Percentiles rank a stretch among this genome's conserved stretches.
Evolutionary conservation across 1,284 basidiomycete genomes (phyloP).

Genomic region (Pseudozyma sp.): DNA sequence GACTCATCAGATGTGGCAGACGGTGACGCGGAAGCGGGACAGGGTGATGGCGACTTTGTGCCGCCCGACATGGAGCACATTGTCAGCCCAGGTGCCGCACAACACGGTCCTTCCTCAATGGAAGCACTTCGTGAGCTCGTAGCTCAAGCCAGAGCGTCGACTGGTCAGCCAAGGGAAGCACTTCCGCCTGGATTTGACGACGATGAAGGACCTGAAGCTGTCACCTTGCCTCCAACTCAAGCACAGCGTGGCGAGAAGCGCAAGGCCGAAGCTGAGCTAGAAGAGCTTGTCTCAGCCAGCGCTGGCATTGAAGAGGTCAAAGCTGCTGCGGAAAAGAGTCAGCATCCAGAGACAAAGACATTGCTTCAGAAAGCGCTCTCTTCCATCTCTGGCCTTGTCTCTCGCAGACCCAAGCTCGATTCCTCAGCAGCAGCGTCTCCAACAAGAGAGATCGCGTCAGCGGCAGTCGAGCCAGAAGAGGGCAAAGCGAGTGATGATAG

Average conservation of each 20-base stretch:
- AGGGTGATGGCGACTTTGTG: conserved; percentile 34
- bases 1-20: neutral
- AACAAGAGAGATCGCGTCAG: neutral
- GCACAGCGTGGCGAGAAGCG: conserved; percentile 27
- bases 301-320: conserved; percentile 36
- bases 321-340: conserved; percentile 33
- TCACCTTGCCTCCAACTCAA: conserved; percentile 3
- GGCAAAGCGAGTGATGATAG: conserved; percentile 15
- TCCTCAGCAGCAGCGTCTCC: conserved; percentile 3
- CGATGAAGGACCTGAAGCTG: conserved; percentile 12
- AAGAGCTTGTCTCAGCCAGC: conserved; percentile 17
- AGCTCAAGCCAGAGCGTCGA: conserved; percentile 33
- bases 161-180: conserved; percentile 37
- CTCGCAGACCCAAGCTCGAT: conserved; percentile 22
- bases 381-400: conserved; percentile 38
- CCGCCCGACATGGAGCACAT: conserved; percentile 47
- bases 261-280: conserved; percentile 43
- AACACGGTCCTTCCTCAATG: conserved; percentile 35
- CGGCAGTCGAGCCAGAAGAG: conserved; percentile 4
- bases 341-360: conserved; percentile 39
- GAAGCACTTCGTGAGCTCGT: conserved; percentile 45
- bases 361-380: conserved; percentile 39
- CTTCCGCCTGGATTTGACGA: conserved; percentile 44
- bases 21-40: neutral
- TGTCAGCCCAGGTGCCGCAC: conserved; percentile 37